Evolutionary conservation across 176 grass and related monocot species (phyloP).

Genomic region (Oryza brachyantha): DNA sequence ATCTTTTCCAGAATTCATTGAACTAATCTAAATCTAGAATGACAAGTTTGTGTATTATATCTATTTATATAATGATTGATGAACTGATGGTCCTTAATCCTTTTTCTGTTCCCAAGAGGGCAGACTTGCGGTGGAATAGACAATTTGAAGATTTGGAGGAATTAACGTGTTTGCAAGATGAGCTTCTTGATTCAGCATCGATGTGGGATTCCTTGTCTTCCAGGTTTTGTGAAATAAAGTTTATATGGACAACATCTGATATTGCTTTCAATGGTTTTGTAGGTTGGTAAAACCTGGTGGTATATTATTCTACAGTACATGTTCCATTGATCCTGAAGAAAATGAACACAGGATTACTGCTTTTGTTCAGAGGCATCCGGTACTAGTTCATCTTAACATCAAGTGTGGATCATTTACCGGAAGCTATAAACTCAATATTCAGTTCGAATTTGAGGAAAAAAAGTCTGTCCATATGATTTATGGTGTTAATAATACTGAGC

Average conservation of each 20-base stretch:
- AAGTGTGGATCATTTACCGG: conserved; percentile 19
- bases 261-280: conserved; percentile 27
- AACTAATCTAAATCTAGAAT: conserved; percentile 12
- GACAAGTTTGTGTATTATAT: neutral
- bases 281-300: conserved; percentile 93
- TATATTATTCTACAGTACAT: conserved; percentile 88
- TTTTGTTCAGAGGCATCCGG: conserved; percentile 83
- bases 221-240: conserved; percentile 16
- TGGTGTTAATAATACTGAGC: conserved; percentile 16
- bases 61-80: neutral
- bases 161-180: conserved; percentile 71
- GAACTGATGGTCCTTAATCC: neutral
- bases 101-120: conserved; percentile 54
- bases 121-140: conserved; percentile 96
- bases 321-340: conserved; percentile 89
- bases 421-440: conserved; percentile 36
- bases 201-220: conserved; percentile 40
- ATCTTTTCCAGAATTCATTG: neutral
- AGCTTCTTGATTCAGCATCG: conserved; percentile 81
- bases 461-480: neutral
- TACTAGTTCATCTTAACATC: conserved; percentile 31
- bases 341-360: conserved; percentile 69
- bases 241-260: conserved; percentile 15
- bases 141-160: conserved; percentile 82
- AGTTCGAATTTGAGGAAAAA: neutral